phyloP scores from a whole-genome alignment of 805 yeast genomes.

The Kluyveromyces nonfermentans region DNA sequence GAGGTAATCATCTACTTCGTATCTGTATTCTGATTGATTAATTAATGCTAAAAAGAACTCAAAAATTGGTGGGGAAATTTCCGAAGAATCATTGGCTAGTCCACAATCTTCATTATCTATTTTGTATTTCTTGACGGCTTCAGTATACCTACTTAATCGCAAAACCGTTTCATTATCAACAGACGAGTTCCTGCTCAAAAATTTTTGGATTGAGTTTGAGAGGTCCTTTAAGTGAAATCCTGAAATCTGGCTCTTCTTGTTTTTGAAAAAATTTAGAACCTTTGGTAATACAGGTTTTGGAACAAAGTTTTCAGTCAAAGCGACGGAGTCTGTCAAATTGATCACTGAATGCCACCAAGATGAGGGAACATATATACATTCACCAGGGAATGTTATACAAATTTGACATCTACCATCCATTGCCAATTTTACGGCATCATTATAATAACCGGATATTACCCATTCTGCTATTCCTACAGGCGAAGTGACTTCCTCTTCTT shows the following conservation, averaged over 20 bases:
- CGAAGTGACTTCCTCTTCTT: constrained; percentile 80
- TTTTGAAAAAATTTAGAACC: constrained; percentile 58
- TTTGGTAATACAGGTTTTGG: constrained; percentile 53
- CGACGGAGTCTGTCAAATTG: constrained; percentile 74
- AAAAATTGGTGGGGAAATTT: constrained; percentile 43
- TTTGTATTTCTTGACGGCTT: constrained; percentile 20
- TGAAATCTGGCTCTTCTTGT: constrained; percentile 61
- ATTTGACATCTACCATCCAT: constrained; percentile 43
- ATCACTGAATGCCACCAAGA: constrained; percentile 97
- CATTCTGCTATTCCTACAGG: constrained; percentile 93
- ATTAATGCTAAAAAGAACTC: constrained; percentile 51
- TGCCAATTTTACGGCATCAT: constrained; percentile 50
- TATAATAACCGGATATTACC: constrained; percentile 74
- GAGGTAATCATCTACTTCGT: constrained; percentile 31
- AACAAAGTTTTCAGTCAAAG: constrained; percentile 83
- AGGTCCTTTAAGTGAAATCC: constrained; percentile 63
- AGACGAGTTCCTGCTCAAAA: constrained; percentile 9
- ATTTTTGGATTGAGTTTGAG: constrained; percentile 26
- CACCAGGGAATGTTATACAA: constrained; percentile 72
- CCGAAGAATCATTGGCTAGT: constrained; percentile 30
- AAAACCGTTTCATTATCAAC: constrained; percentile 8
- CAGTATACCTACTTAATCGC: constrained; percentile 24
- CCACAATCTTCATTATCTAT: constrained; percentile 56
- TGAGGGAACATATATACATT: constrained; percentile 83
- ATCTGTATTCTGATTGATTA: constrained; percentile 28